These are phyloP conservation scores for Amauroascus niger DNA, from an alignment of 2,329 filamentous ascomycete species.

Conservation along the genomic window DNA sequence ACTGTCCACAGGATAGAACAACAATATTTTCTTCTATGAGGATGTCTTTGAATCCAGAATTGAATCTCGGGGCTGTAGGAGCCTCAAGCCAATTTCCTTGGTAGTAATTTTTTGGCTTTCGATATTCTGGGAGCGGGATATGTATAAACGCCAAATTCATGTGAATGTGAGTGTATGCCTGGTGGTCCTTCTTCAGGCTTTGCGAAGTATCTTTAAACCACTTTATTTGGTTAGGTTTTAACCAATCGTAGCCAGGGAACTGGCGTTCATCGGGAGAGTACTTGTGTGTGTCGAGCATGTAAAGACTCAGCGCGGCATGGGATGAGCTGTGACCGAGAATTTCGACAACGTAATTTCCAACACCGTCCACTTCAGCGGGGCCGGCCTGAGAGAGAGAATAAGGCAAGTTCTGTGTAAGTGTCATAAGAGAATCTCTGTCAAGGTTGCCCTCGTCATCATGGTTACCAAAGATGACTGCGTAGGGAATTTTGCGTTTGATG, in stretches of 20 bases:
- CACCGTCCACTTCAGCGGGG: conserved; percentile 72
- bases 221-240: conserved; percentile 85
- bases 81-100: conserved; percentile 70
- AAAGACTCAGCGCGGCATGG: conserved; percentile 88
- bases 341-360: conserved; percentile 92
- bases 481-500: conserved; percentile 79
- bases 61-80: conserved; percentile 79
- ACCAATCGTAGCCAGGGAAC: conserved; percentile 92
- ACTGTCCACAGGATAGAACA: conserved; percentile 86
- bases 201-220: conserved; percentile 82
- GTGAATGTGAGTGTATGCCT: conserved; percentile 80
- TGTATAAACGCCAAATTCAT: conserved; percentile 97
- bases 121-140: conserved; percentile 88
- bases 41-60: conserved; percentile 86
- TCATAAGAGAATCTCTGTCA: conserved; percentile 69
- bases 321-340: conserved; percentile 68
- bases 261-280: conserved; percentile 83
- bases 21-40: conserved; percentile 76
- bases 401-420: conserved; percentile 72
- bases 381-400: conserved; percentile 82
- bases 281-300: conserved; percentile 84
- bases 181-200: conserved; percentile 64
- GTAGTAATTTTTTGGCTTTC: conserved; percentile 47
- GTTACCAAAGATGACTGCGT: conserved; percentile 91
- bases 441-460: conserved; percentile 89